Evolutionary conservation across 2,329 filamentous ascomycete genomes (phyloP).

Genomic region (Ramularia endophylla): DNA sequence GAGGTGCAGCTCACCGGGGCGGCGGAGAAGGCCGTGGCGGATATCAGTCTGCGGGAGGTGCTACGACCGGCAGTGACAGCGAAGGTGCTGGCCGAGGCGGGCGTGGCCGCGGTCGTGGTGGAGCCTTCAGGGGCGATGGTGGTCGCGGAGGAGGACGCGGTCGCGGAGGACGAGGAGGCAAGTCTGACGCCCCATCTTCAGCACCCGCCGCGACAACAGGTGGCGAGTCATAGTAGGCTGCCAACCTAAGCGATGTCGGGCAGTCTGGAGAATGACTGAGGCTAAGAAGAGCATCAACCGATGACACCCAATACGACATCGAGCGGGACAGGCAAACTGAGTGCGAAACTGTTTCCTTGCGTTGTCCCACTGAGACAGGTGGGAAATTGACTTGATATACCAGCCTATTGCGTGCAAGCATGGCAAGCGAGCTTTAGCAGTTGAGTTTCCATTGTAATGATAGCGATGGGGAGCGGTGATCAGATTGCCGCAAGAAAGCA

Average conservation of each 20-base stretch:
- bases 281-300: not conserved
- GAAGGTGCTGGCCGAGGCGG: constrained; percentile 58
- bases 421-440: constrained; percentile 10
- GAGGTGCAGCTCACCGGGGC: constrained; percentile 54
- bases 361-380: not conserved
- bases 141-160: constrained; percentile 47
- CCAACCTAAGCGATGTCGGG: no score
- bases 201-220: constrained; percentile 17
- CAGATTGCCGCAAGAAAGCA: no score
- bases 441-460: constrained; percentile 15
- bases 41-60: constrained; percentile 30
- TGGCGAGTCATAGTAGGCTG: constrained; percentile 30
- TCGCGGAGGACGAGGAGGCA: constrained; percentile 29
- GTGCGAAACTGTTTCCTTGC: not conserved
- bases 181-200: constrained; percentile 14
- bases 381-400: constrained; percentile 15
- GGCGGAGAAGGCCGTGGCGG: constrained; percentile 40
- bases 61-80: constrained; percentile 54
- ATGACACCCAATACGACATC: not conserved
- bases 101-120: constrained; percentile 38
- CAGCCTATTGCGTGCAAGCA: constrained; percentile 13
- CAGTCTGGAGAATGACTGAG: constrained; percentile 2
- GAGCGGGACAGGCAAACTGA: not conserved
- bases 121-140: constrained; percentile 50
- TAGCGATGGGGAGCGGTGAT: constrained; percentile 1